These are phyloP conservation scores for Phytopythium delawarense DNA, from an alignment of 352 stramenopile genomes.

Conservation along the genomic window DNA sequence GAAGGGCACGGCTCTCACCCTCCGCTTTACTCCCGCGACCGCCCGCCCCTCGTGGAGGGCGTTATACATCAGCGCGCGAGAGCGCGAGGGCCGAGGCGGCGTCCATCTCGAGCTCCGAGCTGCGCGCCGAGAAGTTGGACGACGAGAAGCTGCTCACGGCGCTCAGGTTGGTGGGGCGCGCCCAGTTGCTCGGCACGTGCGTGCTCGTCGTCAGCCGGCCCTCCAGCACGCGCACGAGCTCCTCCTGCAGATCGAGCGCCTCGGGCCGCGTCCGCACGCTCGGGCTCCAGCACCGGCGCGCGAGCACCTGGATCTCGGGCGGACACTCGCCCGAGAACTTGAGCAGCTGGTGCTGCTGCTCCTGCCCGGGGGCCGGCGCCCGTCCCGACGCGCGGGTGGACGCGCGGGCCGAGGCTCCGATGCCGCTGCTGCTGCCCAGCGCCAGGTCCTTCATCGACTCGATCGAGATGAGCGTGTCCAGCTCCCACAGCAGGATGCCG, in stretches of 20 bases:
- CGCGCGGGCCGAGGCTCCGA: constrained; percentile 8
- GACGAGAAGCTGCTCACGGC: constrained; percentile 36
- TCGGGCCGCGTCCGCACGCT: constrained; percentile 38
- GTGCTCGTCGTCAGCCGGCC: constrained; percentile 48
- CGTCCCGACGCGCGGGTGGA: neutral
- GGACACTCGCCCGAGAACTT: constrained; percentile 65
- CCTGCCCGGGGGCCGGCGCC: neutral
- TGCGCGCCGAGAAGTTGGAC: constrained; percentile 32
- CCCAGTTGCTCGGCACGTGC: constrained; percentile 43
- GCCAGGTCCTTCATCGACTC: constrained; percentile 48
- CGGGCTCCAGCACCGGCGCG: constrained; percentile 59
- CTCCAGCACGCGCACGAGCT: constrained; percentile 65
- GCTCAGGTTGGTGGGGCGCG: constrained; percentile 45
- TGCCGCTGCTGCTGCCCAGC: neutral
- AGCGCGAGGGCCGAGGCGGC: constrained; percentile 24
- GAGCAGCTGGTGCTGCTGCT: constrained; percentile 43
- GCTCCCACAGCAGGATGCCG: constrained; percentile 66
- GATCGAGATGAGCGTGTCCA: constrained; percentile 70
- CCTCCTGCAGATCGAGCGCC: constrained; percentile 72
- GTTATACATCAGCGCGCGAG: constrained; percentile 30
- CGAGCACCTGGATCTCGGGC: constrained; percentile 44
- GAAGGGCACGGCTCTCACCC: no score
- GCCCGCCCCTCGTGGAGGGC: neutral
- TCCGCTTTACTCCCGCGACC: neutral
- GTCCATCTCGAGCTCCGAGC: constrained; percentile 24